A percentile compares a stretch with the other conserved stretches of the same genome.
These are phyloP conservation scores for Saccharomycopsis hybrid DNA, from an alignment of 1,139 yeast genomes.

Conservation along the genomic window DNA sequence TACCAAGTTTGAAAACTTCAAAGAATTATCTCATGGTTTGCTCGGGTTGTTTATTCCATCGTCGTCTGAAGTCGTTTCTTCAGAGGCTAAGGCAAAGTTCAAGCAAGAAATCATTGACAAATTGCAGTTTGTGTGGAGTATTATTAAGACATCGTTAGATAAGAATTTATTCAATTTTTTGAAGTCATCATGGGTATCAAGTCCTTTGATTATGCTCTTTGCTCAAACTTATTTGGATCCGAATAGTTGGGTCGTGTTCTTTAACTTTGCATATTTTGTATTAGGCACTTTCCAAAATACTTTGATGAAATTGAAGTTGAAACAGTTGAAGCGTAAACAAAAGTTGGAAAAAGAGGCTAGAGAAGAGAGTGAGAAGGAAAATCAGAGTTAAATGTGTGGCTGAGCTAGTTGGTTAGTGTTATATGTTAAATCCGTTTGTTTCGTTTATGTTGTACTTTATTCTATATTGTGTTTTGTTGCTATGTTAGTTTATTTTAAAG, in stretches of 20 bases:
- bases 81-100: slow-evolving; percentile 7
- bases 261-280: slow-evolving; percentile 64
- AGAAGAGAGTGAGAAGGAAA: too few relatives aligned
- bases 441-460: too few relatives aligned
- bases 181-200: slow-evolving; percentile 57
- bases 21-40: too few relatives aligned
- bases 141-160: slow-evolving; percentile 35
- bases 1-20: background rate
- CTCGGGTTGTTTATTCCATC: too few relatives aligned
- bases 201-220: slow-evolving; percentile 53
- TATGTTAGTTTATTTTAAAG: too few relatives aligned
- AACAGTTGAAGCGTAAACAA: slow-evolving; percentile 21
- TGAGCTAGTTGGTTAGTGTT: too few relatives aligned
- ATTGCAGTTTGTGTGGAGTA: slow-evolving; percentile 2
- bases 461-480: too few relatives aligned
- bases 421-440: too few relatives aligned
- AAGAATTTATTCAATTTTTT: slow-evolving; percentile 51
- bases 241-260: slow-evolving; percentile 80
- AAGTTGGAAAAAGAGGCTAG: slow-evolving; percentile 5
- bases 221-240: slow-evolving; percentile 76
- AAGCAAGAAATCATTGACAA: slow-evolving; percentile 14
- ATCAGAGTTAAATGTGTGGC: too few relatives aligned
- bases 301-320: slow-evolving; percentile 44
- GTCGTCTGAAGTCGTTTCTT: too few relatives aligned
- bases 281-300: slow-evolving; percentile 77